Evolutionary conservation across 2,329 filamentous ascomycete species (phyloP), one percentile per base, ranked within the genome.

Genomic region (Chaetomiaceae sp.): DNA sequence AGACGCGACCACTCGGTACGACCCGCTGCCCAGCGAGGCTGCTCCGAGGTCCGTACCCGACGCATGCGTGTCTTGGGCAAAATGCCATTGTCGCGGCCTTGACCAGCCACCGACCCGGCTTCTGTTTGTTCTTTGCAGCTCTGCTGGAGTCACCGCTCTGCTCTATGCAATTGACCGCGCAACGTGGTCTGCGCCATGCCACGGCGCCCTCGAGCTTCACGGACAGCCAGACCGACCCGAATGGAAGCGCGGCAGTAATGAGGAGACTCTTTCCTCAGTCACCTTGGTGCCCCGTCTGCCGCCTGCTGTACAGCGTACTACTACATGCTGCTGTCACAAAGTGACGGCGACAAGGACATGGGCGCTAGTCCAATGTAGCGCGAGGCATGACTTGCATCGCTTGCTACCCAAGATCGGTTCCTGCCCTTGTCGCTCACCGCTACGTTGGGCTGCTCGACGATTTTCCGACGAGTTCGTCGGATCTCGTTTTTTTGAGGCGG

Each of bases 351-450:
- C 56, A 55, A 50, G 57, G 56, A 51, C 51, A 55, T 48, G 53
- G 55, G 36, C 40, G 54, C 41, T 41, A 56, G 40, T 38, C 32
- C 24, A 17, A 38, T 48, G 47, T 55, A 46, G 50, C 53, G 52
- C 52, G 39, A 50, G 43, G 43, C 45, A 58, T 54, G 51, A 56
- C 53, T 55, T 55, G 56, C 56, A 57, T 58, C 5, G 47, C 55
- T 60, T 60, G 57, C 56, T 54, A 58, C 59, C 58, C 53, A 57
- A 61, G 50, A 58, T 53, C 56, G 52, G 45, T 55, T 52, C 49
- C 48, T 51, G 40, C n/a, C n/a, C n/a, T n/a, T 56, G 53, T 50
- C 53, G 47, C 56, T 62, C 60, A 61, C 60, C 59, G 60, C 59
- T 57, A 57, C 54, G 50, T 58, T 57, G 56, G 54, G 54, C 58